Evolutionary conservation across 192 early-diverging fungal species (phyloP).

Genomic region (Mortierella alpina): DNA sequence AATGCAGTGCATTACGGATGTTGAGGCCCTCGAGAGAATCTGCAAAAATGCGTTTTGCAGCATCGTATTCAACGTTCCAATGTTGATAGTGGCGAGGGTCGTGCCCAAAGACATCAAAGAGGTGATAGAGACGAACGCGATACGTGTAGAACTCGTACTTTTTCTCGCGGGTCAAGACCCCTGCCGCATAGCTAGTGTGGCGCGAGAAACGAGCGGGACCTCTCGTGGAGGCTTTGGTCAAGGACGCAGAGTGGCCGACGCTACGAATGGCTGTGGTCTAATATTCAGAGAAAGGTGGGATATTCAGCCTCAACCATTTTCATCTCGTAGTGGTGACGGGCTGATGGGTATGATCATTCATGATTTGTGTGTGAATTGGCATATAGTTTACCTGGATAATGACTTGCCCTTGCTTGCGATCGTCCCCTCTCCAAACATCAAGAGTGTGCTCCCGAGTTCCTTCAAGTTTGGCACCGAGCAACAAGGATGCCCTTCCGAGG

Average conservation of each 20-base stretch:
- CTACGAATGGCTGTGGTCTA: constrained; percentile 27
- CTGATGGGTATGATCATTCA: neutral
- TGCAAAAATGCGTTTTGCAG: constrained; percentile 42
- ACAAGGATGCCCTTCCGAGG: constrained; percentile 18
- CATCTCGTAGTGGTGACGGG: neutral
- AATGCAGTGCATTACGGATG: constrained; percentile 38
- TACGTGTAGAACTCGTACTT: constrained; percentile 47
- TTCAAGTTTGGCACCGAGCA: constrained; percentile 20
- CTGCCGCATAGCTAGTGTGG: constrained; percentile 51
- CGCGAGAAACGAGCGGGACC: constrained; percentile 47
- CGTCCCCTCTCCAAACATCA: constrained; percentile 27
- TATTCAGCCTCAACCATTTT: neutral
- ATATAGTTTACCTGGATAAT: constrained; percentile 16
- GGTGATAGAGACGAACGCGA: constrained; percentile 42
- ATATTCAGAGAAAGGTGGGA: too few relatives aligned
- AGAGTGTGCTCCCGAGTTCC: constrained; percentile 26
- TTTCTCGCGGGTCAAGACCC: constrained; percentile 34
- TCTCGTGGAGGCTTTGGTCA: constrained; percentile 20
- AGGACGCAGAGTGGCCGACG: constrained; percentile 4
- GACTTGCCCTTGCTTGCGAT: constrained; percentile 14
- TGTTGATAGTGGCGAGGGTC: constrained; percentile 20
- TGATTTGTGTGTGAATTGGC: neutral
- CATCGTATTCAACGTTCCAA: constrained; percentile 41
- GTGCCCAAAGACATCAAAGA: constrained; percentile 36
- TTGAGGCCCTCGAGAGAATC: constrained; percentile 30